Base-by-base conservation (phyloP, 2,329 filamentous ascomycete genomes). In the Colletotrichum sp. region DNA sequence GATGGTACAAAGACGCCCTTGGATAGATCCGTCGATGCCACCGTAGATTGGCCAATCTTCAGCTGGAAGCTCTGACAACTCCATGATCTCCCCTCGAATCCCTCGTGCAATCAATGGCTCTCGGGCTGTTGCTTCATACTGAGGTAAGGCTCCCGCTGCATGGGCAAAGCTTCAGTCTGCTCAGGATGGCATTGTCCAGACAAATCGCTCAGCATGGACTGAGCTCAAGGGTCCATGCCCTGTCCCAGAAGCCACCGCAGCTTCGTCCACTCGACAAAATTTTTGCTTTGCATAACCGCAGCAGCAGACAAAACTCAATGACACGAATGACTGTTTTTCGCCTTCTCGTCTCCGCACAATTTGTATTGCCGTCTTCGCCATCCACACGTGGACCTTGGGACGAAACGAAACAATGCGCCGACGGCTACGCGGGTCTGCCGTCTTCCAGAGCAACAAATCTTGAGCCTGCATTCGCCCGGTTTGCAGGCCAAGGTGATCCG, bases 391-490 rank as follows among this genome's bases (percentile, higher is more conserved):
- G 59, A 13, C 28, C 16, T 59, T 69, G 57, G 74, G 74, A 69
- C 74, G 74, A 75, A 75, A 75, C 74, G 64, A 73, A 75, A 75
- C 74, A 73, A 52, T 36, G 64, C 34, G 57, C 70, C 63, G 59
- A 68, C 65, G 36, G 64, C n/a, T 30, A 21, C 59, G 63, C 66
- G 57, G 71, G 57, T 48, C 24, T 34, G 57, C 43, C 30, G 30
- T 13, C 30, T 67, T 59, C 32, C 43, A 34, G 59, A 48, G 28
- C 24, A 26, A 63, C 18, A 59, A 68, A 48, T 36, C 48, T 55
- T 59, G 36, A 18, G 43, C 63, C 64, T 70, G 67, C 67, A 63
- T 61, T 32, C 34, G 55, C 55, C 52, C 57, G 67, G 67, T 52
- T 30, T 60, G 52, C 24, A 72, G 32, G 12, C 39, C 63, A 32